phyloP scores from a whole-genome alignment of 345 rosid species.

The Noccaea bulbosa region DNA sequence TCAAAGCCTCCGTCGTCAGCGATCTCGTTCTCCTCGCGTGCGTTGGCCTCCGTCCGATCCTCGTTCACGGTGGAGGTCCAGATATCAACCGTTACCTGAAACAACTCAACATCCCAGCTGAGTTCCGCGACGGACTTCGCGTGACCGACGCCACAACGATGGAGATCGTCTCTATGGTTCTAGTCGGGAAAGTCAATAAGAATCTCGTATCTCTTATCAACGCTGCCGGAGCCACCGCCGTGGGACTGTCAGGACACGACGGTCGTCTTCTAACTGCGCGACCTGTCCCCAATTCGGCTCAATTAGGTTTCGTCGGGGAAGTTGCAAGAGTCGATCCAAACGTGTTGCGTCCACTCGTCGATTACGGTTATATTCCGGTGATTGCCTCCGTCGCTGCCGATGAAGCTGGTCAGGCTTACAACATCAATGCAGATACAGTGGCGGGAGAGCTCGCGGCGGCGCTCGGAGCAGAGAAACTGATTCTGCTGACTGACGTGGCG shows the following conservation, averaged over 20 bases:
- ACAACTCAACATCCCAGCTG: conserved; percentile 67
- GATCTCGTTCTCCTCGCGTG: conserved; percentile 85
- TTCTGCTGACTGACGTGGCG: conserved; percentile 81
- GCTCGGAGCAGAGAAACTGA: conserved; percentile 87
- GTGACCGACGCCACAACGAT: conserved; percentile 86
- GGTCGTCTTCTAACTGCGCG: conserved; percentile 84
- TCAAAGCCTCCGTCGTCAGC: conserved; percentile 69
- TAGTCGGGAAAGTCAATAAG: conserved; percentile 88
- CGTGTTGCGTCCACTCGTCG: conserved; percentile 59
- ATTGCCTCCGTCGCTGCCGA: conserved; percentile 92
- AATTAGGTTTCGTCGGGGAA: conserved; percentile 85
- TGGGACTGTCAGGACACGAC: conserved; percentile 86
- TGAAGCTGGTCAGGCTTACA: conserved; percentile 71
- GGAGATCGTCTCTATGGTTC: conserved; percentile 97
- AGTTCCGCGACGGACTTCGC: conserved; percentile 82
- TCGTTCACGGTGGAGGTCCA: conserved; percentile 96
- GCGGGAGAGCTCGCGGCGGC: conserved; percentile 97
- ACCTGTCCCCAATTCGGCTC: conserved; percentile 70
- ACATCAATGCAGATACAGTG: conserved; percentile 93
- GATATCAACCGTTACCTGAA: conserved; percentile 76
- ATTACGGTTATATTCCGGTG: conserved; percentile 77
- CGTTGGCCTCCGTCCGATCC: conserved; percentile 87
- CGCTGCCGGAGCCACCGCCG: conserved; percentile 84
- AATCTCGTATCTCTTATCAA: conserved; percentile 76
- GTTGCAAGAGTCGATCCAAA: conserved; percentile 72